Evolutionary conservation across 1,284 basidiomycete genomes (phyloP), one percentile per base, ranked within the genome.

Genomic region (Phylloboletellus chloephorus): DNA sequence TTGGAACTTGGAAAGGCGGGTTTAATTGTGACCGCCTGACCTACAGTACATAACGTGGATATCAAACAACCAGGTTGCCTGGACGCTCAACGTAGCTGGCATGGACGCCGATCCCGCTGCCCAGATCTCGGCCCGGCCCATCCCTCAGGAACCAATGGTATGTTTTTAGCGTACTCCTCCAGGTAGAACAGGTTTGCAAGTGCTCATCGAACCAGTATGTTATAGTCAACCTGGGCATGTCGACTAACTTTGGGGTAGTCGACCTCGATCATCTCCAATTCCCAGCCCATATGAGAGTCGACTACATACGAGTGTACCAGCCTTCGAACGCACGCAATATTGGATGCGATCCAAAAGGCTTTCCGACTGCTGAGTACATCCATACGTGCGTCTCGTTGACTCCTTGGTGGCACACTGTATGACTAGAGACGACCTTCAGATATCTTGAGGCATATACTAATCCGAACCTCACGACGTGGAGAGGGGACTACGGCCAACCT

Each of bases 61-160:
- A 35, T 70, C 75, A 37, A 66, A 78, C 48, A 70, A 69, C 46
- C 64, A 72, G 44, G 65, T 65, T 31, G 69, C 79, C 6, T 92
- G 82, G 82, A 84, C 76, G 3, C 52, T 92, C 26, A 73, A 76
- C 25, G 73, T 69, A 7, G 68, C 67, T 7, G 87, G 83, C 3
- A 67, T 90, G 51, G 79, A 67, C 0, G 70, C 83, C 7, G 77
- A 87, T 52, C 37, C 66, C 1, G 47, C 52, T 2, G 76, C 72
- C 12, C 61, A 79, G 29, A 79, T 90, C 25, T 73, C 76, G 2
- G 69, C 73, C 17, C 68, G 88, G 15, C 68, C 76, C 4, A 67
- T 92, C 21, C 68, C 86, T 0, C 73, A 81, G 49, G 83, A 88
- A 57, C 82, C 83, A 5, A 81, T 86, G 81, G 77, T 78, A 47